Base-by-base conservation (phyloP, 495 filamentous ascomycete genomes). In the Achaetomiella virescens region DNA sequence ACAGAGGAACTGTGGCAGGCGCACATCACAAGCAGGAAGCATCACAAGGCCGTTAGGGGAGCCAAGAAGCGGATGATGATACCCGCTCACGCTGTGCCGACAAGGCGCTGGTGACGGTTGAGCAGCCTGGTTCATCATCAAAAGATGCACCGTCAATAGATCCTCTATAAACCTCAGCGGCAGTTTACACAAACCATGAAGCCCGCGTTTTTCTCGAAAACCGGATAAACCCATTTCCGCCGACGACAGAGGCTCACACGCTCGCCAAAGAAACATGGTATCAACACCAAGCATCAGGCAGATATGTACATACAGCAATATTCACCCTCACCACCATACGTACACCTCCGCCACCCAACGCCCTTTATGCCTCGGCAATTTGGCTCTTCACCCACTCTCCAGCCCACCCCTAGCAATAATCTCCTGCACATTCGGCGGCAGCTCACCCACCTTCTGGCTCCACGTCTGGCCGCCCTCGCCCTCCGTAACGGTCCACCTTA, bases 371-470 rank as follows among this genome's bases (percentile, higher is more conserved):
- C 51, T 50, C 41, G 22, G 33, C 25, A 31, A 69, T 86, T 70
- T 87, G 77, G 41, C 75, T 75, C 77, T 88, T 88, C 4, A 95
- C 88, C 91, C 91, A 96, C 51, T 83, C 75, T 90, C 89, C 63
- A 96, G 64, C 10, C 86, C 86, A 0, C 87, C 89, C 55, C 75
- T 67, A n/a, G 88, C 90, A 63, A 95, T 84, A 55, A 95, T 92
- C 67, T 89, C 89, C 67, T 97, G 92, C 54, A 97, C 88, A 66
- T 91, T 96, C 1, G 87, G 82, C 43, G 91, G 87, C 54, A 96
- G 65, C 74, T 92, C 88, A 8, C 89, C 88, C 2, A 96, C 89
- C 72, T 86, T 86, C 63, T 90, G 78, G 41, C 74, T 84, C 93
- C 91, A 97, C 52, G 66, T 65, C 59, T 76, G 64, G 3, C 88